Evolutionary conservation across 2,329 filamentous ascomycete genomes (phyloP), one percentile per base, ranked within the genome.

Genomic region (Talaromyces piceae): DNA sequence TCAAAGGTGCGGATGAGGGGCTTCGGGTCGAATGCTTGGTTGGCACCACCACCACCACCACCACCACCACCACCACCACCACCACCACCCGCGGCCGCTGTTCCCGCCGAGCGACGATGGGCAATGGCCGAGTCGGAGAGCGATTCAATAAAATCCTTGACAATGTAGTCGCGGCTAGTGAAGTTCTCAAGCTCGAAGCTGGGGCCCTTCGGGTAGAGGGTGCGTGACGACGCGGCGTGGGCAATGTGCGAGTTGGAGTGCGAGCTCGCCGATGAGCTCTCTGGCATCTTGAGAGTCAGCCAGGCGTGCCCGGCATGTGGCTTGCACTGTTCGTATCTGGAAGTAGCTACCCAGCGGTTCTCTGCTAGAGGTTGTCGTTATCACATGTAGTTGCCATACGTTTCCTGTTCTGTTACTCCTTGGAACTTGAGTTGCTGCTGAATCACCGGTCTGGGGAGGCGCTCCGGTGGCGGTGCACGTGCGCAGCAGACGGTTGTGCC

Each of bases 1-100:
- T 98, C 93, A 67, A 98, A 98, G 1, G 89, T 91, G 54, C 93
- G 84, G 62, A 98, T 98, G 60, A 98, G 77, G 27, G 93, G 94
- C 71, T 98, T 98, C 0, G 93, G 90, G 63, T 98, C 93, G 72
- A 98, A 98, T 75, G 77, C 55, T 74, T 76, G 57, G 50, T 66
- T 69, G 51, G 60, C 58, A 33, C 48, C 67, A 55, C n/a, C n/a
- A n/a, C n/a, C n/a, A n/a, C n/a, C n/a, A n/a, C n/a, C n/a, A n/a
- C n/a, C n/a, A n/a, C n/a, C n/a, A n/a, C n/a, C n/a, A n/a, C n/a
- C n/a, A n/a, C n/a, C n/a, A n/a, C n/a, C n/a, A n/a, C n/a, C n/a
- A n/a, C n/a, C n/a, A n/a, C n/a, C n/a, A n/a, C n/a, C n/a, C n/a
- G n/a, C n/a, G n/a, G 31, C 62, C 33, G 58, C 58, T 26, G 68